These are phyloP conservation scores for Penicillium sp. DNA, from an alignment of 2,329 filamentous ascomycete species.

Conservation along the genomic window DNA sequence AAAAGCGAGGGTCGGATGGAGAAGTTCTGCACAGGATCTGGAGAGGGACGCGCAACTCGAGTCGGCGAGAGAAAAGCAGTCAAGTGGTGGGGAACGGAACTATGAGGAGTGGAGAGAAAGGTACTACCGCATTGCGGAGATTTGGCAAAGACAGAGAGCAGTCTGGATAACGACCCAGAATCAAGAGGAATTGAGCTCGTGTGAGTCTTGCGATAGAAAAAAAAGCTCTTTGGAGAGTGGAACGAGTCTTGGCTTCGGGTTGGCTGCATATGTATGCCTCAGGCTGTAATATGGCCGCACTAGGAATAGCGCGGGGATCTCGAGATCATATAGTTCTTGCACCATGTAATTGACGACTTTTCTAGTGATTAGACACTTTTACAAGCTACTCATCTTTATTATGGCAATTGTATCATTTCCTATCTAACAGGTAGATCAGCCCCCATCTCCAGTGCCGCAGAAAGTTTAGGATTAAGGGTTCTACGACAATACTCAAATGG, in stretches of 20 bases:
- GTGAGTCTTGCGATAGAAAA: conserved; percentile 34
- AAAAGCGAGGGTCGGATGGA: conserved; percentile 15
- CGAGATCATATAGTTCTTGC: conserved; percentile 12
- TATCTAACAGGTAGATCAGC: too few species aligned
- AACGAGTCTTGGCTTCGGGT: conserved; percentile 28
- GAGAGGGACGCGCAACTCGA: conserved; percentile 24
- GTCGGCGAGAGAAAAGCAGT: conserved; percentile 15
- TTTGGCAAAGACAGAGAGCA: conserved; percentile 18
- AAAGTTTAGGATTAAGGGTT: too few species aligned
- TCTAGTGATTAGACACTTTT: too few species aligned
- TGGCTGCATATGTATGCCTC: conserved; percentile 22
- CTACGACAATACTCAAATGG: too few species aligned
- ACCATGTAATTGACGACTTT: too few species aligned
- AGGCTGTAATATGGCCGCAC: conserved; percentile 23
- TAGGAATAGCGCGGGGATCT: conserved; percentile 21
- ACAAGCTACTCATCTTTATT: too few species aligned
- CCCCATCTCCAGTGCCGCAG: too few species aligned
- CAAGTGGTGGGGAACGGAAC: conserved; percentile 1
- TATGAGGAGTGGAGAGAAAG: conserved; percentile 18
- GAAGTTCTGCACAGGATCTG: conserved; percentile 24
- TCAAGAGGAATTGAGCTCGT: conserved; percentile 25
- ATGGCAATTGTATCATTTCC: too few species aligned
- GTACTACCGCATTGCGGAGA: conserved; percentile 35
- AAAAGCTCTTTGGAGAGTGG: conserved; percentile 35
- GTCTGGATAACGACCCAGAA: conserved; percentile 19